These are phyloP conservation scores for Phyllosticta citriasiana DNA, from an alignment of 2,329 filamentous ascomycete genomes.

Conservation along the genomic window DNA sequence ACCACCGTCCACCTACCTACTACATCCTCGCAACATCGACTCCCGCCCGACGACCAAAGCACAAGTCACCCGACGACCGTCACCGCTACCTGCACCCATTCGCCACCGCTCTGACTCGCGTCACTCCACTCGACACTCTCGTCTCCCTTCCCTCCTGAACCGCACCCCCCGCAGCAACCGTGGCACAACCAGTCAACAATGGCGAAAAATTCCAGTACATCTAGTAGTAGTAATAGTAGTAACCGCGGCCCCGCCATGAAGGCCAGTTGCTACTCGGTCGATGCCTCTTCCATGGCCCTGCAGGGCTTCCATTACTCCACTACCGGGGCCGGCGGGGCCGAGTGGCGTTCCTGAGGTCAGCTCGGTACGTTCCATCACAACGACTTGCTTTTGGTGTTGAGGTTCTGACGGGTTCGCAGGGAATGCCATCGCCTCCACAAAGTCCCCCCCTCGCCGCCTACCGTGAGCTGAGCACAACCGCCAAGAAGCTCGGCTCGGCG, in stretches of 20 bases:
- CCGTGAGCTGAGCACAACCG: conserved; percentile 41
- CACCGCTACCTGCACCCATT: background rate
- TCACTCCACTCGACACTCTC: background rate
- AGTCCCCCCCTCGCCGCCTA: conserved; percentile 81
- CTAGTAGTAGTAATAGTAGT: conserved; percentile 60
- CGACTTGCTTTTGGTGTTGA: background rate
- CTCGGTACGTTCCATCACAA: conserved; percentile 25
- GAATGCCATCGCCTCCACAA: conserved; percentile 73
- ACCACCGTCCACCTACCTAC: background rate
- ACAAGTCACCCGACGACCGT: background rate
- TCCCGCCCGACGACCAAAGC: background rate
- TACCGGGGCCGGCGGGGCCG: conserved; percentile 64
- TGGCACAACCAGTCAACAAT: conserved; percentile 46
- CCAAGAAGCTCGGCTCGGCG: conserved; percentile 27
- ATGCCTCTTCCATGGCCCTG: conserved; percentile 56
- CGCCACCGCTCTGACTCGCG: background rate
- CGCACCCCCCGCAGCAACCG: conserved; percentile 24
- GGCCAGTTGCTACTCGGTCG: conserved; percentile 84
- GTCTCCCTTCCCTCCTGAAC: background rate
- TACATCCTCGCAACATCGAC: background rate
- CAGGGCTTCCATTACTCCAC: conserved; percentile 92
- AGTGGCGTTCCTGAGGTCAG: conserved; percentile 37
- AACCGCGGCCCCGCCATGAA: conserved; percentile 57
- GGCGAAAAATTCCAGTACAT: conserved; percentile 61
- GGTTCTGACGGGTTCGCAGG: conserved; percentile 39